Conservation (phyloP, 2,329 filamentous ascomycete species). For the Corynespora cassiicola region DNA sequence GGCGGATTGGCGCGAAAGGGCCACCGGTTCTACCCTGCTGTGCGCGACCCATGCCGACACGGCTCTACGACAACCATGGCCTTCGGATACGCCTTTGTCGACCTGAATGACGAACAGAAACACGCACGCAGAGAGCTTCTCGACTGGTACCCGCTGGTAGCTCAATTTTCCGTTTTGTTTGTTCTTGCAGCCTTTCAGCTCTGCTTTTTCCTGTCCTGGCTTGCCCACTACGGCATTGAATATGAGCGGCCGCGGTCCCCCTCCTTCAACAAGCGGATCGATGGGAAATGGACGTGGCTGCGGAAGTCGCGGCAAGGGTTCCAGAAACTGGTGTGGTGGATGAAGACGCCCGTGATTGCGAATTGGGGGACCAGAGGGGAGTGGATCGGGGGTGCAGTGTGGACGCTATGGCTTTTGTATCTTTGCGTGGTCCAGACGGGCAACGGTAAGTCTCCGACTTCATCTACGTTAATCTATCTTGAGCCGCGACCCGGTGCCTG, state of each 20-base stretch:
- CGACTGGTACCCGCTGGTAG: constrained; percentile 62
- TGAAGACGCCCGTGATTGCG: constrained; percentile 50
- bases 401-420: constrained; percentile 60
- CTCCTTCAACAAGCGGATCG: constrained; percentile 43
- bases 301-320: constrained; percentile 26
- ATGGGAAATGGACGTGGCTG: constrained; percentile 30
- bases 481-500: background rate
- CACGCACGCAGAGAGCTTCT: constrained; percentile 59
- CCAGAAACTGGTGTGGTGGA: constrained; percentile 50
- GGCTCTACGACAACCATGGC: constrained; percentile 16
- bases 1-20: no score
- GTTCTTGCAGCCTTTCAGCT: constrained; percentile 52
- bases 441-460: constrained; percentile 61
- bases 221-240: constrained; percentile 30
- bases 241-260: constrained; percentile 50
- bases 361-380: constrained; percentile 60
- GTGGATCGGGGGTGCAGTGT: constrained; percentile 54
- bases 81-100: constrained; percentile 60
- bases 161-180: constrained; percentile 60
- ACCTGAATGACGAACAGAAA: constrained; percentile 57
- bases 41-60: constrained; percentile 2
- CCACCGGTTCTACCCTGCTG: no score
- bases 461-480: background rate
- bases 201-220: constrained; percentile 44
- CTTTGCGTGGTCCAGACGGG: constrained; percentile 60